Evolutionary conservation across 495 filamentous ascomycete species (phyloP).

Genomic region (Cryomyces antarcticus): DNA sequence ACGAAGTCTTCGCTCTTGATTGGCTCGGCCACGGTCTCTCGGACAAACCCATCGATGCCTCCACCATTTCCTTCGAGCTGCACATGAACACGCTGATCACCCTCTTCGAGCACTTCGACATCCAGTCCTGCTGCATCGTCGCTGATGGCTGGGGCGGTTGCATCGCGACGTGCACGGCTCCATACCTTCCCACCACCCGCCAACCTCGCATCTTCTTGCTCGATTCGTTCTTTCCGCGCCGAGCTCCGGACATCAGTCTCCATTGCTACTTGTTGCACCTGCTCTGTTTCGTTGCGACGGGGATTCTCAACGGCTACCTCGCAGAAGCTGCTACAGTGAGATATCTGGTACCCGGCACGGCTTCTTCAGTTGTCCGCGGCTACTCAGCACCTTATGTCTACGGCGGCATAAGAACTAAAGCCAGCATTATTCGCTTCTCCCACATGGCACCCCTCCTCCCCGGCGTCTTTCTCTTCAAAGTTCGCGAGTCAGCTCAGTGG

Average conservation of each 20-base stretch:
- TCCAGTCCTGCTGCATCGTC: neutral
- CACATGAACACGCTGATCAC: neutral
- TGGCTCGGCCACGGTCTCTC: neutral
- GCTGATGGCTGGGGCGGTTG: neutral
- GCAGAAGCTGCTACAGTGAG: neutral
- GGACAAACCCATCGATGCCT: neutral
- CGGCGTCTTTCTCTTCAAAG: neutral
- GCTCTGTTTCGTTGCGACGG: neutral
- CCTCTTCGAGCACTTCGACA: neutral
- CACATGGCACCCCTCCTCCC: neutral
- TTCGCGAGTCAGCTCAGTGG: neutral
- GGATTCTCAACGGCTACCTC: neutral
- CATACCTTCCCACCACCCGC: neutral
- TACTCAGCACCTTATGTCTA: neutral
- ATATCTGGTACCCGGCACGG: neutral
- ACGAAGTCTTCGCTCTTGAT: constrained; percentile 1
- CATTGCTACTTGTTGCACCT: neutral
- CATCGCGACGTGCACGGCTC: neutral
- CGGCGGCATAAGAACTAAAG: neutral
- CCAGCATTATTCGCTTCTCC: neutral
- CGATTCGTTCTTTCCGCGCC: neutral
- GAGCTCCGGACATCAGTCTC: neutral
- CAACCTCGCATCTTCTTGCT: neutral
- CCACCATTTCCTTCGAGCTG: neutral
- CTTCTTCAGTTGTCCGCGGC: neutral